These are phyloP conservation scores for Saccharomyces pastorianus DNA, from an alignment of 1,139 yeast species.

Conservation along the genomic window DNA sequence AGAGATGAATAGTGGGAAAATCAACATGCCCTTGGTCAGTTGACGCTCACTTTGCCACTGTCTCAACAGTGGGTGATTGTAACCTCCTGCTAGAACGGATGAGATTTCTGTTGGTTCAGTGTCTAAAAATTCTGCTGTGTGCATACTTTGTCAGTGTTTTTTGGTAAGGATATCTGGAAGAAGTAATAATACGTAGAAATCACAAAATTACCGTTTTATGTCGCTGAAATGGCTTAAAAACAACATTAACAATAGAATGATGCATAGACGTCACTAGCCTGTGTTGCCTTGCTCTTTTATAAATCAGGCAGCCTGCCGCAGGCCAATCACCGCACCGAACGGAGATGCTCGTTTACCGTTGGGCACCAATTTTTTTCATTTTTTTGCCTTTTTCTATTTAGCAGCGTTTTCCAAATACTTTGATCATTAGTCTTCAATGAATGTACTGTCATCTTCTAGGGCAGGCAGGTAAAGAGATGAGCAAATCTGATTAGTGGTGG, in stretches of 20 bases:
- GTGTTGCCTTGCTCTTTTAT: background rate
- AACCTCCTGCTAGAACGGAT: conserved; percentile 88
- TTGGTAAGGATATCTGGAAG: background rate
- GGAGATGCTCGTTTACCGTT: background rate
- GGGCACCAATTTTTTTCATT: background rate
- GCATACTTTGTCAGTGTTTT: conserved; percentile 27
- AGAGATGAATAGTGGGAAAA: conserved; percentile 82
- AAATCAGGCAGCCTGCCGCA: background rate
- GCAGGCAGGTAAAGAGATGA: too few species aligned
- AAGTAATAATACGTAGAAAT: background rate
- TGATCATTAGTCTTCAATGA: background rate
- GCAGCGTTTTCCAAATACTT: background rate
- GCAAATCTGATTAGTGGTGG: too few species aligned
- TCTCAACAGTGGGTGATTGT: conserved; percentile 80
- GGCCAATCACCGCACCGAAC: background rate
- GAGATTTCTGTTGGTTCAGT: conserved; percentile 53
- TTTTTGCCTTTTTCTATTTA: too few species aligned
- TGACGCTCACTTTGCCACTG: conserved; percentile 88
- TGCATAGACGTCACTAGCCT: background rate
- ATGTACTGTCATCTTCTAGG: too few species aligned
- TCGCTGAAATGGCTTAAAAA: background rate
- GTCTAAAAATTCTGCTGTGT: conserved; percentile 60
- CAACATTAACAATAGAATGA: background rate
- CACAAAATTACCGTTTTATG: background rate
- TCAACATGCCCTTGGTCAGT: conserved; percentile 78